These are phyloP conservation scores for Neohortaea acidophila DNA, from an alignment of 495 filamentous ascomycete species.

Conservation along the genomic window DNA sequence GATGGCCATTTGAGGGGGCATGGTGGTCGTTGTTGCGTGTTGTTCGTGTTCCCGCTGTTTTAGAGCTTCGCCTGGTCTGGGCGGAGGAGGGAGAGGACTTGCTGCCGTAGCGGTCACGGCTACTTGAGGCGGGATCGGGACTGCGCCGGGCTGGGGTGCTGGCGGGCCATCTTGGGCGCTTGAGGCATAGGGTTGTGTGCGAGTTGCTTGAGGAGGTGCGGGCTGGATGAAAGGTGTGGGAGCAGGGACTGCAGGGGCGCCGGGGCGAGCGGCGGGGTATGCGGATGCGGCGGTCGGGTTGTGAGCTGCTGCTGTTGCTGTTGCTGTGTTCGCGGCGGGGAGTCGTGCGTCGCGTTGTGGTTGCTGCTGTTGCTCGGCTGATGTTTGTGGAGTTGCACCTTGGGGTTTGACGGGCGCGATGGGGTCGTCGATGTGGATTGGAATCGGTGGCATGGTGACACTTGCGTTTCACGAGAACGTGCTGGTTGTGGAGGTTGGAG, in stretches of 20 bases:
- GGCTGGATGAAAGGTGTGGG: conserved; percentile 25
- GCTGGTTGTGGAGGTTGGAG: too few relatives aligned
- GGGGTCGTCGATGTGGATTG: conserved; percentile 43
- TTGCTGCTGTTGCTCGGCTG: conserved; percentile 34
- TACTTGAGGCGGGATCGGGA: conserved; percentile 27
- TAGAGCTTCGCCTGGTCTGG: conserved; percentile 26
- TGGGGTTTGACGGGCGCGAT: conserved; percentile 38
- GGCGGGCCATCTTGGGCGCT: conserved; percentile 29
- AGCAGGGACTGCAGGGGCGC: conserved; percentile 20
- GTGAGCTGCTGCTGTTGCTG: conserved; percentile 11
- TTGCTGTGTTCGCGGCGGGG: conserved; percentile 4
- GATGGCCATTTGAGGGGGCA: conserved; percentile 12
- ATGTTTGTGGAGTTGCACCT: conserved; percentile 36
- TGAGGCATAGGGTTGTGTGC: conserved; percentile 23
- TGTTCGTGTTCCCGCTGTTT: not conserved
- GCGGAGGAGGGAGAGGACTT: conserved; percentile 39
- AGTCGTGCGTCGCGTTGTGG: conserved; percentile 20
- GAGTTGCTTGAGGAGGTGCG: conserved; percentile 16
- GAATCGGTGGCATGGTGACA: conserved; percentile 40
- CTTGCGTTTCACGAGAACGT: too few relatives aligned
- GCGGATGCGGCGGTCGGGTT: conserved; percentile 16
- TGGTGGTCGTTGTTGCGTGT: conserved; percentile 3
- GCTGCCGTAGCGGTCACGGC: too few relatives aligned
- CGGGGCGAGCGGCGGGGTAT: conserved; percentile 37
- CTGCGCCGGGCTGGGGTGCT: conserved; percentile 46